These are phyloP conservation scores for Pisolithus microcarpus DNA, from an alignment of 768 basidiomycete species.

Conservation along the genomic window DNA sequence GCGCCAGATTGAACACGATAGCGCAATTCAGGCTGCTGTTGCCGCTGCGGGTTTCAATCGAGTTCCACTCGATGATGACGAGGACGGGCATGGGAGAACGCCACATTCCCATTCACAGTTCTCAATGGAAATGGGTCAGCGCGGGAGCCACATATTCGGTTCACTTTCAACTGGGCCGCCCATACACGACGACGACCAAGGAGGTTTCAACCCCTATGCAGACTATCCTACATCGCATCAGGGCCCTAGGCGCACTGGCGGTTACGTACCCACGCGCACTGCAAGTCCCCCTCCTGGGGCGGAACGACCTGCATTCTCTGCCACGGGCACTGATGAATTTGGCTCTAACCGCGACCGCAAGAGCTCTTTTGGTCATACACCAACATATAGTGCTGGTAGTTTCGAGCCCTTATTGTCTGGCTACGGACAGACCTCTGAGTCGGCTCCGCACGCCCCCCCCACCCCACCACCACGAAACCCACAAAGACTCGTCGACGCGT, in stretches of 20 bases:
- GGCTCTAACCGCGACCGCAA: slow-evolving; percentile 24
- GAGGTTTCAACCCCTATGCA: slow-evolving; percentile 46
- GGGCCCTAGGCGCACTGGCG: slow-evolving; percentile 18
- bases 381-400: slow-evolving; percentile 49
- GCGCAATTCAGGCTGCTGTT: slow-evolving; percentile 62
- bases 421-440: slow-evolving; percentile 29
- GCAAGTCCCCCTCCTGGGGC: slow-evolving; percentile 37
- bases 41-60: slow-evolving; percentile 67
- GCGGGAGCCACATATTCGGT: slow-evolving; percentile 19
- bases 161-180: slow-evolving; percentile 26
- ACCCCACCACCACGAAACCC: slow-evolving; percentile 29
- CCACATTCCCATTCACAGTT: slow-evolving; percentile 15
- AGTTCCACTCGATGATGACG: slow-evolving; percentile 60
- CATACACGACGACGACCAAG: slow-evolving; percentile 20
- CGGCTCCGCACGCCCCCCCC: slow-evolving; percentile 7
- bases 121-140: slow-evolving; percentile 34
- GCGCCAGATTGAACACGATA: slow-evolving; percentile 58
- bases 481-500: slow-evolving; percentile 1
- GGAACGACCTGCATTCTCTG: slow-evolving; percentile 8
- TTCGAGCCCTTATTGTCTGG: slow-evolving; percentile 53
- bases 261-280: slow-evolving; percentile 43
- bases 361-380: slow-evolving; percentile 35
- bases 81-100: slow-evolving; percentile 33
- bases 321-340: slow-evolving; percentile 13
- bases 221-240: slow-evolving; percentile 29